Base-by-base conservation (phyloP, 768 basidiomycete genomes). In the Russula sp. region DNA sequence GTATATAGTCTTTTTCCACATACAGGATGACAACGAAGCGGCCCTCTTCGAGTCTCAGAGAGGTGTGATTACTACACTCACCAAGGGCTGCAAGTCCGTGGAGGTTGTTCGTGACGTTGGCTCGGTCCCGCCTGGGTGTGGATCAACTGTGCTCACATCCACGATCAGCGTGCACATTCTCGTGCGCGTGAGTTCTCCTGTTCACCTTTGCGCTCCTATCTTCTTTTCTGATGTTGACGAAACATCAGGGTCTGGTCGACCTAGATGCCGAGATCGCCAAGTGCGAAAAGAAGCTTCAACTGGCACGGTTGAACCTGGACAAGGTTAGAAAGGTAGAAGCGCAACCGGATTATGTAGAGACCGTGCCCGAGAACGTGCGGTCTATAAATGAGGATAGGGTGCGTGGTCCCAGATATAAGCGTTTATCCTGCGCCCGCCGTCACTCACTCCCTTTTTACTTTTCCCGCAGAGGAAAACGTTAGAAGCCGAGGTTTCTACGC, bases 81-180 rank as follows among this genome's bases (percentile, higher is more conserved):
- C 86, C 61, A 99, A 98, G 74, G 93, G 93, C 13, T 88, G 90
- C 76, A 90, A 88, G 70, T 83, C 79, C 53, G 83, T 84, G 29
- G 79, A 81, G 61, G 81, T 97, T 59, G 80, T 94, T 13, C 78
- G 82, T 20, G 76, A 81, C 16, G 68, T 81, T 25, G 74, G 73
- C 20, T 85, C 90, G n/a, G 80, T 98, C 51, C 93, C 95, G 0
- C 80, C 82, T 7, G 95, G 97, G 18, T 97, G 93, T 72, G 95
- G 93, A 7, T 88, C 90, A 3, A 80, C 84, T 46, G 83, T 90
- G 29, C 83, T 98, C 25, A 88, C 84, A 2, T 76, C 88, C 7
- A 85, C 86, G 2, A 76, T 93, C 38, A 82, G 85, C 22, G 81
- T 93, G 0, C 84, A 95, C 71, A 81, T 94, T 2, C 87, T 95